Base-by-base conservation (phyloP, 495 filamentous ascomycete species). In the Oleoguttula mirabilis region DNA sequence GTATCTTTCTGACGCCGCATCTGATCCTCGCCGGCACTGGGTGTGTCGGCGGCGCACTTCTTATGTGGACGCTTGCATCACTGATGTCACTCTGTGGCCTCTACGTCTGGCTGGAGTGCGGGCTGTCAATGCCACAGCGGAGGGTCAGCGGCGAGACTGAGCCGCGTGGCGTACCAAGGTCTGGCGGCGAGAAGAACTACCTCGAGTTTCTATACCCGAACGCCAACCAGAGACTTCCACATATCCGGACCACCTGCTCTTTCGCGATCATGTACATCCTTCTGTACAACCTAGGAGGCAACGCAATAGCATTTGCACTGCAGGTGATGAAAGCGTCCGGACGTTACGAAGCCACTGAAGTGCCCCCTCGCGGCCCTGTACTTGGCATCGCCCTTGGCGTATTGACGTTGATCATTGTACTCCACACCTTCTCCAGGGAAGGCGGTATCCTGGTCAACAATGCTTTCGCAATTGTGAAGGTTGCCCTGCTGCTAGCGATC, bases 161-260 rank as follows among this genome's bases (percentile, higher is more conserved):
- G 20, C 39, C 39, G 3, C 39, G 39, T 14, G 39, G 39, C 4
- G 39, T 61, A 61, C 21, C 60, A 10, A 57, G 70, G 17, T 68
- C 56, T 43, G 71, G 71, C 12, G 71, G 70, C 5, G 65, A 66
- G 31, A 60, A 70, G 36, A 71, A 75, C 48, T 75, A 72, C 50
- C 64, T 72, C 37, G 52, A 24, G n/a, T 35, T 31, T 21, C 34
- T 41, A 31, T 32, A 28, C n/a, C 54, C 70, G n/a, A 58, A 71
- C 54, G 67, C 63, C 35, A 53, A 68, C 8, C 68, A 58, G 48
- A 46, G 39, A 23, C 33, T 39, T 28, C 66, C 68, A 0, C 36
- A 45, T 21, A 63, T 64, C 19, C 43, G 67, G 2, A 51, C 58
- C 1, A 66, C 62, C 5, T 71, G 64, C 41, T 48, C 71, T 5